Conservation (phyloP, 2,329 filamentous ascomycete genomes). For the Pyrenochaeta sp. region DNA sequence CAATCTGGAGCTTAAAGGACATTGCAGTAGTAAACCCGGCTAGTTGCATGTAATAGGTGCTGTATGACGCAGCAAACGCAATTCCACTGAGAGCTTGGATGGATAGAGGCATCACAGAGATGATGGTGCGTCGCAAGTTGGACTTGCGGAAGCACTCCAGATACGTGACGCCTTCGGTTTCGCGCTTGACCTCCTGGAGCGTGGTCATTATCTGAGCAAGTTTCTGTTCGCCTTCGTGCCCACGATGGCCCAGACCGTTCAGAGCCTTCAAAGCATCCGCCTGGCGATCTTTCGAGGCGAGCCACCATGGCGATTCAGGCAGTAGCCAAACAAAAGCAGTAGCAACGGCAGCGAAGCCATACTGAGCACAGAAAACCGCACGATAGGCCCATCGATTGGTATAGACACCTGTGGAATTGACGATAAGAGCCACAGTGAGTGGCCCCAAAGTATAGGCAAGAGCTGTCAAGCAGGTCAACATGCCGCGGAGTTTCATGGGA, state of each 20-base stretch:
- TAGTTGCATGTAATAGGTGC: constrained; percentile 55
- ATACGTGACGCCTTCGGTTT: constrained; percentile 71
- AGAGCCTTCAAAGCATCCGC: constrained; percentile 61
- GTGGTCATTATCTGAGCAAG: constrained; percentile 39
- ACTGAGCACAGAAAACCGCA: constrained; percentile 53
- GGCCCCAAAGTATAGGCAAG: constrained; percentile 54
- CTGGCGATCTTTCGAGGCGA: constrained; percentile 68
- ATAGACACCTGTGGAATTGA: constrained; percentile 46
- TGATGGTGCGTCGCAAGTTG: constrained; percentile 78
- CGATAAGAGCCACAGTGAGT: constrained; percentile 43
- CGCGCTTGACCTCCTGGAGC: constrained; percentile 43
- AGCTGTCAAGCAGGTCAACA: constrained; percentile 50
- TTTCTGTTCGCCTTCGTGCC: constrained; percentile 21
- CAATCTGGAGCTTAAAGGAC: constrained; percentile 56
- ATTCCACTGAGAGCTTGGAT: constrained; percentile 50
- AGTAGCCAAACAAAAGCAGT: constrained; percentile 31
- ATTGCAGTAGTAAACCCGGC: constrained; percentile 50
- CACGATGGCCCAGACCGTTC: constrained; percentile 26
- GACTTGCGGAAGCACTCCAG: constrained; percentile 81
- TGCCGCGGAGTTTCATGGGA: constrained; percentile 51
- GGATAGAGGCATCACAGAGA: constrained; percentile 59
- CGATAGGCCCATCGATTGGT: constrained; percentile 54
- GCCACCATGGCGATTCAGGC: constrained; percentile 68
- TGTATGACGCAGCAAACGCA: constrained; percentile 38
- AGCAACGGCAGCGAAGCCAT: constrained; percentile 51